phyloP scores from a whole-genome alignment of 305 asterid genomes.

The Fraxinus ornus region DNA sequence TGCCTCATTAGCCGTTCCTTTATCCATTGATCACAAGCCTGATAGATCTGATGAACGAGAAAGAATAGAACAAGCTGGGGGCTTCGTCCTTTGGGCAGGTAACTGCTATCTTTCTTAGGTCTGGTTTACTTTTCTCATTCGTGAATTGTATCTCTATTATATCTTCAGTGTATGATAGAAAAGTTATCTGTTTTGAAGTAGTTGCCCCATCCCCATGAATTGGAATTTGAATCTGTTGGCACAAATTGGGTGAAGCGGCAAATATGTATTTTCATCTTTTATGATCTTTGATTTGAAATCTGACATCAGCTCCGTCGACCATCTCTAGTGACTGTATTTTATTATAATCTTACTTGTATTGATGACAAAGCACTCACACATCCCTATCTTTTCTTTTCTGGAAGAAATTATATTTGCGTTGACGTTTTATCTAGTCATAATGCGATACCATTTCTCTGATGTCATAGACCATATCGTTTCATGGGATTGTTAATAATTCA shows the following conservation, averaged over 20 bases:
- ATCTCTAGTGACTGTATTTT: neutral
- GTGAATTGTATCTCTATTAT: slow-evolving; percentile 6
- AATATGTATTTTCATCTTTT: neutral
- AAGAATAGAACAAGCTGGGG: slow-evolving; percentile 79
- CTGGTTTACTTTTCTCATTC: neutral
- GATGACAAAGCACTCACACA: neutral
- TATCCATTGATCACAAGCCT: slow-evolving; percentile 80
- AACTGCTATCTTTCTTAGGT: slow-evolving; percentile 8
- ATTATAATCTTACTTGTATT: neutral
- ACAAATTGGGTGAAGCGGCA: neutral
- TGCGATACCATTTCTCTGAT: neutral
- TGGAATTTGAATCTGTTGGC: neutral
- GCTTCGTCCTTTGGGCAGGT: slow-evolving; percentile 80
- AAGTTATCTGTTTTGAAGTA: neutral
- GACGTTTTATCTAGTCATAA: neutral
- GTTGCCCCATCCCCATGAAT: neutral
- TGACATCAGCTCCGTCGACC: neutral
- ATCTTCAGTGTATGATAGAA: neutral
- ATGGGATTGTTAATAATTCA: neutral
- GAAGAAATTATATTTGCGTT: neutral
- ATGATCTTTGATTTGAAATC: neutral
- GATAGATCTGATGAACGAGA: slow-evolving; percentile 80
- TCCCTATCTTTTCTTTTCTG: neutral
- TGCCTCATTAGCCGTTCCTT: slow-evolving; percentile 52
- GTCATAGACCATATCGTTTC: neutral